A percentile compares a stretch with the other conserved stretches of the same genome.
Conservation (phyloP, 2,329 filamentous ascomycete species). For the Penicillium sp. region DNA sequence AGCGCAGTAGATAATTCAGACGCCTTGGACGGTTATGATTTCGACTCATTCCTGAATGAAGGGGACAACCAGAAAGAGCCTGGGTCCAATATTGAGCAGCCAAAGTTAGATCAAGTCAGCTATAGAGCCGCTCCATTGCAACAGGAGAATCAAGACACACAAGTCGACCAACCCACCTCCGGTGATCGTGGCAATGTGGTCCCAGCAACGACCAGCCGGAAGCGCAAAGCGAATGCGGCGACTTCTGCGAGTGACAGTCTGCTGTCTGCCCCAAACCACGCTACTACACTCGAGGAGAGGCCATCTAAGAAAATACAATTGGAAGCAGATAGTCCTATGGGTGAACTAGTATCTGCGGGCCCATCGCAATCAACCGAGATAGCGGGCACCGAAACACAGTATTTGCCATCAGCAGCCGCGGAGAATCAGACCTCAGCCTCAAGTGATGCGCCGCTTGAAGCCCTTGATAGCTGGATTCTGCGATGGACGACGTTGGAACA, state of each 20-base stretch:
- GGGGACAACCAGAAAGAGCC: neutral
- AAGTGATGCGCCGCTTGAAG: neutral
- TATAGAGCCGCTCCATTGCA: neutral
- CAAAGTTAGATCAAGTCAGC: neutral
- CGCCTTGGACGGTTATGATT: neutral
- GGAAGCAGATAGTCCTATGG: neutral
- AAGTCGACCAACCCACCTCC: neutral
- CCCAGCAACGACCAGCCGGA: neutral
- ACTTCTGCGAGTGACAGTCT: neutral
- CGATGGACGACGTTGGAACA: conserved; percentile 1
- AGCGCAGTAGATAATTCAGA: neutral
- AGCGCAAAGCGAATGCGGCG: neutral
- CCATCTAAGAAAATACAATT: neutral
- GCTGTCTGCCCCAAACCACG: neutral
- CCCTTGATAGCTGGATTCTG: neutral
- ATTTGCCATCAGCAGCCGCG: neutral
- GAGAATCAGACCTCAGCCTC: neutral
- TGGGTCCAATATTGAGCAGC: neutral
- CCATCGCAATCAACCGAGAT: neutral
- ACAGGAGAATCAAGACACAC: neutral
- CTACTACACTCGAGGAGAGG: neutral
- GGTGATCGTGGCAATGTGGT: too few species aligned
- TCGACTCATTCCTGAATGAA: neutral
- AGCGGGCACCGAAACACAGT: neutral
- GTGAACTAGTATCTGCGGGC: neutral